phyloP scores from a whole-genome alignment of 192 early-diverging fungal species.

The Martensiomyces pterosporus region DNA sequence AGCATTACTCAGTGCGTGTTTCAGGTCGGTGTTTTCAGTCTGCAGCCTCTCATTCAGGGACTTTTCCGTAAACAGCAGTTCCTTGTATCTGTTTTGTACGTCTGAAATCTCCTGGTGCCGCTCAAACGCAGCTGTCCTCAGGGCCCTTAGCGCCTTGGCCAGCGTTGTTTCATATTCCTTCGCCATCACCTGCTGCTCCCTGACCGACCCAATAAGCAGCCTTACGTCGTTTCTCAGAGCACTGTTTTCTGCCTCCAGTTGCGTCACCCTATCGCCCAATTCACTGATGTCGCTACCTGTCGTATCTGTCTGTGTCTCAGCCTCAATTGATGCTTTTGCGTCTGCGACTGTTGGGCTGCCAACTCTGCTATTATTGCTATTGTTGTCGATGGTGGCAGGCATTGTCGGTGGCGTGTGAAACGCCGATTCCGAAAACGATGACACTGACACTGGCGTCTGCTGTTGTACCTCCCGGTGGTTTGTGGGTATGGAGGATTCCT shows the following conservation, averaged over 20 bases:
- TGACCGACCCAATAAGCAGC: conserved; percentile 19
- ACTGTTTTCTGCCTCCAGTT: conserved; percentile 22
- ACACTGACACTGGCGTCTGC: background rate
- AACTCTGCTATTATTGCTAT: background rate
- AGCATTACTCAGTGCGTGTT: conserved; percentile 19
- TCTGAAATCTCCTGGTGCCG: conserved; percentile 25
- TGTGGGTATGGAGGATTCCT: background rate
- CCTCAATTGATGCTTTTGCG: no score
- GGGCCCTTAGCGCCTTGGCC: conserved; percentile 24
- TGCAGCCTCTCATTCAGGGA: conserved; percentile 26
- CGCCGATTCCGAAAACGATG: conserved; percentile 6
- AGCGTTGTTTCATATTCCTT: conserved; percentile 36
- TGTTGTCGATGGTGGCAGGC: background rate
- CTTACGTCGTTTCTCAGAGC: conserved; percentile 17
- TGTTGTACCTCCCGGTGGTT: no score
- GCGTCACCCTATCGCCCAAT: background rate
- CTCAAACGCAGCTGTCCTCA: conserved; percentile 37
- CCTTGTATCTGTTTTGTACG: conserved; percentile 27
- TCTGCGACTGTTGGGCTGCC: no score
- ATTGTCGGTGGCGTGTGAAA: conserved; percentile 30
- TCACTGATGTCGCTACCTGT: background rate
- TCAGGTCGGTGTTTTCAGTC: conserved; percentile 25
- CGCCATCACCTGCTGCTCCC: conserved; percentile 44
- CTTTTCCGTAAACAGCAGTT: conserved; percentile 27
- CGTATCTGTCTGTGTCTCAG: conserved; percentile 6